Evolutionary conservation across 805 yeast species (phyloP).

Genomic region (Saccharomyces paradoxus): DNA sequence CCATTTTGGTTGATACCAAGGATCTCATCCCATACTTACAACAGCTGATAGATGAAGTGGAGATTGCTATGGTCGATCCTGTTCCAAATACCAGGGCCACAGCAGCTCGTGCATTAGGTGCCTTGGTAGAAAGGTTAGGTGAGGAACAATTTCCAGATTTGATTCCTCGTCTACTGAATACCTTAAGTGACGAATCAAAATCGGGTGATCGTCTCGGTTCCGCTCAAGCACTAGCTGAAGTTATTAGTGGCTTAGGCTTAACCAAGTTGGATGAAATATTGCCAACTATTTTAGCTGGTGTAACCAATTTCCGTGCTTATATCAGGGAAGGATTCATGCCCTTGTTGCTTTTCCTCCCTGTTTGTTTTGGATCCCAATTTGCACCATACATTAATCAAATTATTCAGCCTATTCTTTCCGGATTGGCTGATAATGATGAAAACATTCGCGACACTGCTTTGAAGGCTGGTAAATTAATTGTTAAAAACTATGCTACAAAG

Average conservation of each 20-base stretch:
- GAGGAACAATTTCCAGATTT: conserved; percentile 92
- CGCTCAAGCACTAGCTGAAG: conserved; percentile 94
- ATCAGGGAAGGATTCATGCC: conserved; percentile 93
- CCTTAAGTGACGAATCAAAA: conserved; percentile 66
- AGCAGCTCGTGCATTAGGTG: conserved; percentile 94
- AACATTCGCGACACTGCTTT: conserved; percentile 81
- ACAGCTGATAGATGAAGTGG: conserved; percentile 71
- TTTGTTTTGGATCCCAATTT: conserved; percentile 86
- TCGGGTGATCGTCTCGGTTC: conserved; percentile 93
- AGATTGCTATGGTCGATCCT: conserved; percentile 95
- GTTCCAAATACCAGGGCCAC: conserved; percentile 96
- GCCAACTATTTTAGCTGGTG: conserved; percentile 68
- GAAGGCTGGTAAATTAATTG: conserved; percentile 88
- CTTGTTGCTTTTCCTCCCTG: conserved; percentile 78
- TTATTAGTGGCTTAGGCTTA: conserved; percentile 84
- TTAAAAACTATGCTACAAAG: conserved; percentile 80
- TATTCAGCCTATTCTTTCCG: conserved; percentile 85
- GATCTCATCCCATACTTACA: conserved; percentile 81
- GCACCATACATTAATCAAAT: conserved; percentile 79
- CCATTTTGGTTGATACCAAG: conserved; percentile 81
- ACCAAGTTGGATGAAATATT: conserved; percentile 79
- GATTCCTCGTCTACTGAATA: conserved; percentile 68
- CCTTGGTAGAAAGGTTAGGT: conserved; percentile 90
- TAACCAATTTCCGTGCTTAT: conserved; percentile 56
- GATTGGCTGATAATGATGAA: conserved; percentile 85